Evolutionary conservation across 2,329 filamentous ascomycete genomes (phyloP), one percentile per base, ranked within the genome.

Genomic region (Diaporthe nobilis): DNA sequence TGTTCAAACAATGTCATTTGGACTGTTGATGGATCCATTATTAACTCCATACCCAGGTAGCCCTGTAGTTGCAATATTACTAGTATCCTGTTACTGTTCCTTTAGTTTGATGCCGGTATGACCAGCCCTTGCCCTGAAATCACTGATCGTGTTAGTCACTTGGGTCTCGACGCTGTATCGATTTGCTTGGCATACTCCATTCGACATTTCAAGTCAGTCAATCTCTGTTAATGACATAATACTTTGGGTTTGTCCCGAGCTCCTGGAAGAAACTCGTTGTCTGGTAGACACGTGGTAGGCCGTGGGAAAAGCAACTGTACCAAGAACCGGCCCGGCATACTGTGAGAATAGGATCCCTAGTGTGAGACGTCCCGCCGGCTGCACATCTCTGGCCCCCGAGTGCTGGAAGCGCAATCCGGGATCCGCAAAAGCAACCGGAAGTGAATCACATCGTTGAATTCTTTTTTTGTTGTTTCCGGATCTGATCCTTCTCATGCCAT

Each of bases 251-350:
- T 20, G 44, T 53, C 47, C 47, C 47, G 15, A 53, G n/a, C 31
- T 42, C 31, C 65, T 28, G 47, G 65, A 68, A 68, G 22, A 31
- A 39, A 53, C 31, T 13, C 15, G 28, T 8, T 68, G 47, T 68
- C 31, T 68, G 47, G 34, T 53, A 49, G 63, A 28, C 63, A 68
- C 63, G 63, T 68, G 63, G 63, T 51, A 25, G 44, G 22, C 47
- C 28, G 4, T n/a, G 17, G 44, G 51, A 68, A 31, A 68, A 68
- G 63, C 44, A 68, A 37, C 3, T 17, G 20, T 20, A 68, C 65
- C 31, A 53, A 68, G 44, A 53, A n/a, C 34, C 22, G 47, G 47
- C 20, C 47, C 44, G n/a, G 31, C 34, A 53, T 22, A 9, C 47
- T 25, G 28, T 10, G n/a, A 65, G 47, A 7, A 39, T 39, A 39